A percentile compares a stretch with the other conserved stretches of the same genome.
Evolutionary conservation across 176 grass and related monocot species (phyloP).

Genomic region (Triticum dicoccoides): DNA sequence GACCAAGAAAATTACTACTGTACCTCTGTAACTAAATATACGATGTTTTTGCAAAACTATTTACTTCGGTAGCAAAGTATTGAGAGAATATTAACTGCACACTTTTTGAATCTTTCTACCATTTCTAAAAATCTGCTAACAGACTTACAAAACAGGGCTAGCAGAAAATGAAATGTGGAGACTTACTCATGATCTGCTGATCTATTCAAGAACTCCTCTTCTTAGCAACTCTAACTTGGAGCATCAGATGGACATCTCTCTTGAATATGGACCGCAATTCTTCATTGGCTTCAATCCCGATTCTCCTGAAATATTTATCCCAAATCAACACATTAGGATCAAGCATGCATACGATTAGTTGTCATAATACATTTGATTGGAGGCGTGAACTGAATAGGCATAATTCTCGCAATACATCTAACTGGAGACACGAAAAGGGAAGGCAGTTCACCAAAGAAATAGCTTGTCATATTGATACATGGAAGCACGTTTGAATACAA

Average conservation of each 20-base stretch:
- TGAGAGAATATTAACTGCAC: neutral
- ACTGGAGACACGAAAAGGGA: neutral
- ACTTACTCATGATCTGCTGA: constrained; percentile 26
- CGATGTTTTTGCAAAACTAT: too few species aligned
- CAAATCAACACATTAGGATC: neutral
- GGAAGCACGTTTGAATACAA: neutral
- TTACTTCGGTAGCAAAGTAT: neutral
- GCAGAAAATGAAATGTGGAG: neutral
- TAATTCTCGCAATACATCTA: neutral
- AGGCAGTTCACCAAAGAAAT: neutral
- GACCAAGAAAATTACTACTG: neutral
- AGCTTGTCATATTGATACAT: neutral
- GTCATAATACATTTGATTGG: neutral
- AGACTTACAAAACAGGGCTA: neutral
- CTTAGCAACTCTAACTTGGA: constrained; percentile 88
- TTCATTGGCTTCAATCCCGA: constrained; percentile 94
- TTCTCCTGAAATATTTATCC: constrained; percentile 64
- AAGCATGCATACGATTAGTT: neutral
- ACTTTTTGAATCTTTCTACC: neutral
- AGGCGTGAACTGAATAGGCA: neutral
- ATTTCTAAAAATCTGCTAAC: constrained; percentile 1
- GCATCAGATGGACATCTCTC: constrained; percentile 92
- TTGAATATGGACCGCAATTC: constrained; percentile 95
- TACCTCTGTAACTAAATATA: too few species aligned
- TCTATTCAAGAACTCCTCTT: constrained; percentile 62